These are phyloP conservation scores for Tulasnella sp. DNA, from an alignment of 768 basidiomycete species.

Conservation along the genomic window DNA sequence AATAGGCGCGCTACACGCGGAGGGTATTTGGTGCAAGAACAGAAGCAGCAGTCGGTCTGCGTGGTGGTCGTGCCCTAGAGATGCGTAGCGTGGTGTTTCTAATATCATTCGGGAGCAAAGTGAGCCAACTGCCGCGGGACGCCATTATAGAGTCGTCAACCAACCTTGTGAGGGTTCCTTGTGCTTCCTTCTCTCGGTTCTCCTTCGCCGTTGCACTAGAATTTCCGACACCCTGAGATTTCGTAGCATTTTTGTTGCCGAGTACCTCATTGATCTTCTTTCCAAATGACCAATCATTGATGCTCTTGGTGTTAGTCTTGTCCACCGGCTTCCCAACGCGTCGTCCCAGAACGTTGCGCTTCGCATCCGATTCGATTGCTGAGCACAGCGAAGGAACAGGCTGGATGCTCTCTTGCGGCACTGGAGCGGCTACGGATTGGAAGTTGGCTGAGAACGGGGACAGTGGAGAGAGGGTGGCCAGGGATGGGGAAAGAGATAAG, in stretches of 20 bases:
- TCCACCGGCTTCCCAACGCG: constrained; percentile 16
- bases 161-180: constrained; percentile 18
- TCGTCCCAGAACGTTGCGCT: not conserved
- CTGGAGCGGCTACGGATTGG: not conserved
- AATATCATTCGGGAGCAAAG: not conserved
- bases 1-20: not conserved
- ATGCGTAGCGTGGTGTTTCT: constrained; percentile 22
- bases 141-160: not conserved
- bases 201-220: constrained; percentile 22
- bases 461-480: constrained; percentile 1
- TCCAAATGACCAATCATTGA: not conserved
- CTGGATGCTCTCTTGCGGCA: not conserved
- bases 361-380: not conserved
- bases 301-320: constrained; percentile 1
- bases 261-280: not conserved
- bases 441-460: constrained; percentile 10
- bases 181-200: constrained; percentile 25
- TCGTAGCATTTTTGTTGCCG: constrained; percentile 14
- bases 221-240: not conserved
- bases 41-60: not conserved
- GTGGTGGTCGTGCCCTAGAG: constrained; percentile 23
- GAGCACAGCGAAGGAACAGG: not conserved
- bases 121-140: not conserved
- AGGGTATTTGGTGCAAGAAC: constrained; percentile 9
- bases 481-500: not conserved